Percentiles rank a stretch among this genome's conserved stretches.
Conservation (phyloP, 805 yeast species). For the Nakazawaea anatomiae region DNA sequence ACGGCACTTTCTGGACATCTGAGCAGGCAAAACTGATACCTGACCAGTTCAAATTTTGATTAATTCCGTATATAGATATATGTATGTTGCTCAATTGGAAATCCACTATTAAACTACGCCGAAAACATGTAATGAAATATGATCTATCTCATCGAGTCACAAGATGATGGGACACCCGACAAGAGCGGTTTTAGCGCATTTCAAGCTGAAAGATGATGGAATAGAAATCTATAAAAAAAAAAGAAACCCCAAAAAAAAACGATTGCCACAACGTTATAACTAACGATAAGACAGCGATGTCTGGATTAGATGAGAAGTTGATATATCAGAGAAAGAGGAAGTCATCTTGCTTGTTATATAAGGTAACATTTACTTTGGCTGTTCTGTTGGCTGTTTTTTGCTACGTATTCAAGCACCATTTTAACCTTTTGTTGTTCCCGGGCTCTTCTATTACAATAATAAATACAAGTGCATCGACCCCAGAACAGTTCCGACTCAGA, state of each 20-base stretch:
- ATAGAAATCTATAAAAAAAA: background rate
- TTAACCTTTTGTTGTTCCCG: background rate
- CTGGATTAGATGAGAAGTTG: background rate
- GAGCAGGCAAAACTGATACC: slow-evolving; percentile 15
- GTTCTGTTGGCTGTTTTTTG: background rate
- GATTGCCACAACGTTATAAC: slow-evolving; percentile 1
- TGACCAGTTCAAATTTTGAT: slow-evolving; percentile 1
- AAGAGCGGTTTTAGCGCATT: too few species aligned
- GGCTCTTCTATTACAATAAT: slow-evolving; percentile 5
- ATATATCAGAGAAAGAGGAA: background rate
- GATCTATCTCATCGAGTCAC: background rate
- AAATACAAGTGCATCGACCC: background rate
- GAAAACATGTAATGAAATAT: too few species aligned
- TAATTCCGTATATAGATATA: background rate
- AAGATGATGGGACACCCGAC: background rate
- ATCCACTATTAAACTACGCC: too few species aligned
- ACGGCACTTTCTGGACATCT: slow-evolving; percentile 19
- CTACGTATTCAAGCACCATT: background rate
- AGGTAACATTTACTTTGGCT: background rate
- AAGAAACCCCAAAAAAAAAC: background rate
- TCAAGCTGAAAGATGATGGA: background rate
- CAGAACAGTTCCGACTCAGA: slow-evolving; percentile 29
- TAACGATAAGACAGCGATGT: background rate
- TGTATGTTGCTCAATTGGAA: background rate
- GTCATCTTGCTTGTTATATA: background rate